Evolutionary conservation across 164 flowering plant species (phyloP).

Genomic region (Taxillus chinensis): DNA sequence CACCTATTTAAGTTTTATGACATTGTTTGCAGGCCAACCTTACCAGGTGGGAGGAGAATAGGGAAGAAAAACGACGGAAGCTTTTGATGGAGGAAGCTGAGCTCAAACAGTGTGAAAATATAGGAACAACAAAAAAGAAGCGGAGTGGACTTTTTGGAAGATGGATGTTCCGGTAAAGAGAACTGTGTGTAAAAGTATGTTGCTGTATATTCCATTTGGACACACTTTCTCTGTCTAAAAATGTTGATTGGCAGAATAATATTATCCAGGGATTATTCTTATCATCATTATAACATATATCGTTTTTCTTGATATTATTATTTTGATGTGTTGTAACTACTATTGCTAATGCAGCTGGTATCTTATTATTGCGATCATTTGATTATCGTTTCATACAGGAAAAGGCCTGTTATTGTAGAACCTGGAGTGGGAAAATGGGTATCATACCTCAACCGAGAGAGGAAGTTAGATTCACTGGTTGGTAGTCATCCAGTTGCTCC

Average conservation of each 20-base stretch:
- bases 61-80: slow-evolving; percentile 62
- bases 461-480: slow-evolving; percentile 62
- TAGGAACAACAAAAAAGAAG: slow-evolving; percentile 36
- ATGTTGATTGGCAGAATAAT: no score
- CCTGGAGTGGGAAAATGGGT: slow-evolving; percentile 97
- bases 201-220: no score
- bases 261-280: no score
- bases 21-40: slow-evolving; percentile 36
- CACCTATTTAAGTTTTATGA: not conserved
- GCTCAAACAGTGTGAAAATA: slow-evolving; percentile 44
- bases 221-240: no score
- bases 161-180: slow-evolving; percentile 47
- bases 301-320: no score
- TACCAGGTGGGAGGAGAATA: slow-evolving; percentile 55
- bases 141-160: slow-evolving; percentile 34
- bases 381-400: slow-evolving; percentile 26
- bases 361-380: not conserved
- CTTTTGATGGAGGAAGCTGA: slow-evolving; percentile 78
- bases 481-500: slow-evolving; percentile 83
- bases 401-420: slow-evolving; percentile 41
- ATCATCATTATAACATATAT: no score
- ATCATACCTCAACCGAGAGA: slow-evolving; percentile 86
- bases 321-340: no score
- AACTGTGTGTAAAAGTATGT: not conserved
- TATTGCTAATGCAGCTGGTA: no score